These are phyloP conservation scores for Fusarium succisae DNA, from an alignment of 2,329 filamentous ascomycete species.

Conservation along the genomic window DNA sequence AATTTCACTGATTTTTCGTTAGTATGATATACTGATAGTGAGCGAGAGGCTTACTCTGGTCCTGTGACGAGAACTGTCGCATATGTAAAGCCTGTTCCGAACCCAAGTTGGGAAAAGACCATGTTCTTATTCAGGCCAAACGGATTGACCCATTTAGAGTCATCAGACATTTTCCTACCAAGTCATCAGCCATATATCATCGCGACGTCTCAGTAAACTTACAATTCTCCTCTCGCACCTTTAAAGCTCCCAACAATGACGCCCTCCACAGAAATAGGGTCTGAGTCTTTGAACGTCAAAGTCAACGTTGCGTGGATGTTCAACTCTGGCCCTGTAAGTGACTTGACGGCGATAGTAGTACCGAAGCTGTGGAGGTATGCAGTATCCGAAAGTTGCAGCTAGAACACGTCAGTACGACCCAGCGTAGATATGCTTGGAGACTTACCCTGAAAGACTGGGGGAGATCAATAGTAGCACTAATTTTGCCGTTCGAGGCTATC, in stretches of 20 bases:
- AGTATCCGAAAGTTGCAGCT: not conserved
- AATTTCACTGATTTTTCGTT: not conserved
- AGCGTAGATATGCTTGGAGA: too few relatives aligned
- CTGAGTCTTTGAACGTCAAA: not conserved
- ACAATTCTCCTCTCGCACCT: not conserved
- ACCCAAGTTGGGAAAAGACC: not conserved
- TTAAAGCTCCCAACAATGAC: not conserved
- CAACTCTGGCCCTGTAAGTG: not conserved
- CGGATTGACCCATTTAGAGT: not conserved
- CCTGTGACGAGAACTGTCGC: not conserved
- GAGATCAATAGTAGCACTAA: not conserved
- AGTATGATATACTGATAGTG: rapidly evolving
- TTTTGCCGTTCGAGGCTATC: not conserved
- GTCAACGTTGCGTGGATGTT: not conserved
- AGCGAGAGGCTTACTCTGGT: not conserved
- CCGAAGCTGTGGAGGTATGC: not conserved
- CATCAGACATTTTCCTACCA: not conserved
- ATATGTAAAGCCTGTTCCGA: not conserved
- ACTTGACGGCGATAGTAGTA: not conserved
- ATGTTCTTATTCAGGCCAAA: not conserved
- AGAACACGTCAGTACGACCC: not conserved
- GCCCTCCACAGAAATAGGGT: not conserved
- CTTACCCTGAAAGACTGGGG: not conserved
- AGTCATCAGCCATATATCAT: not conserved
- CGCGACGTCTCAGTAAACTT: not conserved